A percentile compares a stretch with the other conserved stretches of the same genome.
Conservation (phyloP, 2,329 filamentous ascomycete species). For the Sporothrix euskadiensis region DNA sequence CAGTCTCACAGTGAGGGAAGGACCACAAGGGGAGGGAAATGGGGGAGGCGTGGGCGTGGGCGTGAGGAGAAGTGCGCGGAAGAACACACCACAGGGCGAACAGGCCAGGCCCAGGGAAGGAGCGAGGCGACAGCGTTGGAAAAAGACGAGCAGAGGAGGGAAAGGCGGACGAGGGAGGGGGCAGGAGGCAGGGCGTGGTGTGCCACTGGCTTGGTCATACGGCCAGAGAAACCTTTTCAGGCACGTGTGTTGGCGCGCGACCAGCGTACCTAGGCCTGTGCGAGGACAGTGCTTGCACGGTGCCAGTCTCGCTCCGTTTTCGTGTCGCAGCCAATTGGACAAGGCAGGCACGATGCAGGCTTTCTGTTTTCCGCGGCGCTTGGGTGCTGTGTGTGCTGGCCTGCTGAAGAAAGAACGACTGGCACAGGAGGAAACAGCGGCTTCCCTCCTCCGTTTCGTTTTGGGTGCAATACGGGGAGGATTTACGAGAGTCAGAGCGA, state of each 20-base stretch:
- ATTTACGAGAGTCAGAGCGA: background rate
- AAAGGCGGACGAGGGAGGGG: background rate
- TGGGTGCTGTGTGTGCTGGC: background rate
- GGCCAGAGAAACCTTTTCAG: slow-evolving; percentile 16
- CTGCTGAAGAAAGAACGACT: slow-evolving; percentile 1
- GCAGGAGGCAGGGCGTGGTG: background rate
- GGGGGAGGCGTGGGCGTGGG: slow-evolving; percentile 1
- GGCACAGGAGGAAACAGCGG: background rate
- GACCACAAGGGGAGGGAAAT: slow-evolving; percentile 1
- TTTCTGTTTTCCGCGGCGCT: slow-evolving; percentile 7
- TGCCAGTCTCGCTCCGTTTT: slow-evolving; percentile 7
- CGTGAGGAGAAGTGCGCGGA: background rate
- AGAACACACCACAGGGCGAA: slow-evolving; percentile 7
- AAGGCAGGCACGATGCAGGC: background rate
- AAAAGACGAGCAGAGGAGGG: background rate
- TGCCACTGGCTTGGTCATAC: slow-evolving; percentile 23
- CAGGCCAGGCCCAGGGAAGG: background rate
- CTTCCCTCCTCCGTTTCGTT: background rate
- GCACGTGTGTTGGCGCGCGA: slow-evolving; percentile 16
- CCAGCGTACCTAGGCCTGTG: background rate
- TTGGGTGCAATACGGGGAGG: background rate
- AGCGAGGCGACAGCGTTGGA: slow-evolving; percentile 14
- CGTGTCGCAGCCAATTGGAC: slow-evolving; percentile 28
- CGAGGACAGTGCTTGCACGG: slow-evolving; percentile 8
- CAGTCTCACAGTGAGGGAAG: background rate